Conservation (phyloP, 306 rosid genomes). For the Vachellia pachyceras region DNA sequence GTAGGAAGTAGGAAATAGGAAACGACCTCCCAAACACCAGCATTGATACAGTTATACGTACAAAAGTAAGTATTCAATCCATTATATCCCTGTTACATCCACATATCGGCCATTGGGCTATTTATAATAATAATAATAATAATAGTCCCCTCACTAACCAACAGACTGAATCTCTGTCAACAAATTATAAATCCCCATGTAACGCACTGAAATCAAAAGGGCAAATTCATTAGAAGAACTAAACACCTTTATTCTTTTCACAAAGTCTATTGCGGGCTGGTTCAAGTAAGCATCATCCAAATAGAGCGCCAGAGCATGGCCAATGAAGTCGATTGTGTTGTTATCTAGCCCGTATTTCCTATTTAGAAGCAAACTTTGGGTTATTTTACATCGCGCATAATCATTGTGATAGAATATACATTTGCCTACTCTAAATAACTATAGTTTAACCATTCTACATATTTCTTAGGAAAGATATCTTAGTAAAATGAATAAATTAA, state of each 20-base stretch:
- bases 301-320: constrained; percentile 76
- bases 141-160: background rate
- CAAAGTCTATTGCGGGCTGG: constrained; percentile 60
- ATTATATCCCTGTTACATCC: background rate
- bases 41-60: background rate
- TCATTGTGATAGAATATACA: background rate
- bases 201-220: constrained; percentile 4
- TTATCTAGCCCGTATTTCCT: constrained; percentile 70
- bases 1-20: background rate
- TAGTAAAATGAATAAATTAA: background rate
- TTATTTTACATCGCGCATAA: constrained; percentile 1
- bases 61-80: background rate
- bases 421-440: background rate
- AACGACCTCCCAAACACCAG: constrained; percentile 6
- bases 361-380: background rate
- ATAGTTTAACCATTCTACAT: background rate
- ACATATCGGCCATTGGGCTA: background rate
- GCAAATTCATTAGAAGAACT: background rate
- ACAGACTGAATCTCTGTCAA: background rate
- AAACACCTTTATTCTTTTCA: constrained; percentile 60
- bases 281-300: constrained; percentile 60
- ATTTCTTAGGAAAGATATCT: background rate
- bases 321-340: constrained; percentile 65
- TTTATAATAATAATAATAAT: background rate
- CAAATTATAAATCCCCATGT: background rate